Base-by-base conservation (phyloP, 352 stramenopile species). In the Globisporangium cederbergense region DNA sequence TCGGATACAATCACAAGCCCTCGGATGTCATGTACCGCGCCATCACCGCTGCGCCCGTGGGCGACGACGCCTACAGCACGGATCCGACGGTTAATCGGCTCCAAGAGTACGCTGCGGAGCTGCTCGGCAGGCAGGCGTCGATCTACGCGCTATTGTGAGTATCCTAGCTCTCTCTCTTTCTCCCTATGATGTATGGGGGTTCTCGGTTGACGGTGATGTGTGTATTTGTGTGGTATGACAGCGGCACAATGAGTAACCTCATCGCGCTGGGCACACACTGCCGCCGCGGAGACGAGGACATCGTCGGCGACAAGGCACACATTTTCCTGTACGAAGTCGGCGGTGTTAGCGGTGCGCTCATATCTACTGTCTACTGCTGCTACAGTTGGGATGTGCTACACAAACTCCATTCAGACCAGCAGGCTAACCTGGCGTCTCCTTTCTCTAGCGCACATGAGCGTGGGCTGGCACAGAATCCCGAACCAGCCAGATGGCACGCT, bases 201-300 rank as follows among this genome's bases (percentile, higher is more conserved):
- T 28, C 25, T 28, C 25, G 25, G 25, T 28, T 28, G 25, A 28
- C 25, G 25, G 25, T 28, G 25, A 28, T 28, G 25, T 28, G 25
- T 28, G 25, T 28, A 28, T 28, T 28, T 28, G 25, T 28, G 25
- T 28, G 25, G 25, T 2, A 28, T 40, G 14, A 13, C 51, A 95
- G 86, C 14, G 97, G 97, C 13, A 99, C 97, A 20, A 99, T 99
- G 97, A 89, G 79, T 36, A 99, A 99, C 80, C 75, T 99, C 28
- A 97, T 98, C 45, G 94, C 95, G 14, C 79, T 99, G 6, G 85
- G 97, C 43, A 75, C 79, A 40, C 97, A 99, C 77, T 99, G 96
- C 77, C 73, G 93, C 58, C 90, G 91, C 50, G 90, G 85, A 2
- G 82, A 96, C 66, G 92, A 98, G 76, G 90, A 99, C 69, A 98